These are phyloP conservation scores for Xylariomycetidae sp. DNA, from an alignment of 2,329 filamentous ascomycete species.

Conservation along the genomic window DNA sequence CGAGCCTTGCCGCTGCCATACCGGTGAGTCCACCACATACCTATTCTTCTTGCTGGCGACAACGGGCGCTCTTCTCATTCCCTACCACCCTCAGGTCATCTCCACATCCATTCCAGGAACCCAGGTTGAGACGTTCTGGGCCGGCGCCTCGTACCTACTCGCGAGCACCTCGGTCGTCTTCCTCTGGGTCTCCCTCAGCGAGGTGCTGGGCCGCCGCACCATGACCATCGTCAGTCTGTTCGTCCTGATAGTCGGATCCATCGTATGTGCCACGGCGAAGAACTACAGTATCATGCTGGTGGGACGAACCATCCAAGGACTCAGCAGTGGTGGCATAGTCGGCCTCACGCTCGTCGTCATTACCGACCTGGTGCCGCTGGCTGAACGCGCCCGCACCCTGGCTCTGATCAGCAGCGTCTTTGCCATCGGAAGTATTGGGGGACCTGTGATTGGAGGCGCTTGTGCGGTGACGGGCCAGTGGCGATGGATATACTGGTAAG, in stretches of 20 bases:
- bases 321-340: conserved; percentile 19
- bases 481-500: conserved; percentile 18
- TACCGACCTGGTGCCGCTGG: conserved; percentile 20
- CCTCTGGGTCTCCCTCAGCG: conserved; percentile 11
- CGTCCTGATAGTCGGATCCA: conserved; percentile 28
- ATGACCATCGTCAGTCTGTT: conserved; percentile 14
- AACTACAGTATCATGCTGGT: conserved; percentile 9
- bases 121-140: conserved; percentile 19
- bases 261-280: conserved; percentile 15
- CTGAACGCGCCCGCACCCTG: conserved; percentile 14
- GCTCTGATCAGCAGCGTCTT: conserved; percentile 11
- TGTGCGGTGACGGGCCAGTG: conserved; percentile 6
- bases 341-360: conserved; percentile 18
- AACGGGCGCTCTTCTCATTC: background rate
- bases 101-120: too few relatives aligned
- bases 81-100: background rate
- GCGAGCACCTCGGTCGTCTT: conserved; percentile 3
- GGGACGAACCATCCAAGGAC: conserved; percentile 14
- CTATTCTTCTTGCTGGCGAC: background rate
- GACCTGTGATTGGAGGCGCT: conserved; percentile 17
- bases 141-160: conserved; percentile 21
- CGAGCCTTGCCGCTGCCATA: background rate
- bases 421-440: conserved; percentile 13
- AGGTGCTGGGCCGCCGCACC: conserved; percentile 18
- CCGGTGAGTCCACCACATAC: background rate